phyloP scores from a whole-genome alignment of 2,329 filamentous ascomycete genomes.

The Tolypocladium guangdongense region DNA sequence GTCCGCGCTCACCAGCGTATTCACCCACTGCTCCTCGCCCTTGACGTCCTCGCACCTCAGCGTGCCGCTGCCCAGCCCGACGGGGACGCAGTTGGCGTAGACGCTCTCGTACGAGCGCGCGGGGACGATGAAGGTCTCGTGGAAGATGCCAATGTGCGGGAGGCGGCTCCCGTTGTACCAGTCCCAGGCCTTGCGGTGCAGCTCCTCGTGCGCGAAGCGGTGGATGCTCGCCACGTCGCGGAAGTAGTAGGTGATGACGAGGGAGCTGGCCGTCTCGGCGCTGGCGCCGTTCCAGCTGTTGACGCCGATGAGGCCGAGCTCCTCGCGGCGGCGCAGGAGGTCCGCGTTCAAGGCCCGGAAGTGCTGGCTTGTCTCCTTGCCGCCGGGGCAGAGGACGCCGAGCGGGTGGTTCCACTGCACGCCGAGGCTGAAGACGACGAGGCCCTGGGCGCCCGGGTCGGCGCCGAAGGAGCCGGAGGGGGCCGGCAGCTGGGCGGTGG shows the following conservation, averaged over 20 bases:
- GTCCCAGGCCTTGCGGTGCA: slow-evolving; percentile 38
- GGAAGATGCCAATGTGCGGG: slow-evolving; percentile 37
- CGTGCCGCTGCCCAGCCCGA: slow-evolving; percentile 20
- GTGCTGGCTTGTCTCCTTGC: slow-evolving; percentile 22
- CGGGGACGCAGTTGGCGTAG: slow-evolving; percentile 32
- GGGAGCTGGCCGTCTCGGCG: slow-evolving; percentile 26
- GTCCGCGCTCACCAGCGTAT: slow-evolving; percentile 22
- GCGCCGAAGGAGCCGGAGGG: slow-evolving; percentile 14
- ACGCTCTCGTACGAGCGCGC: slow-evolving; percentile 38
- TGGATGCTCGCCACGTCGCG: slow-evolving; percentile 35
- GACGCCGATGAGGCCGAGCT: slow-evolving; percentile 35
- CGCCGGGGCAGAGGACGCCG: slow-evolving; percentile 34
- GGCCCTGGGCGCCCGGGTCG: slow-evolving; percentile 13
- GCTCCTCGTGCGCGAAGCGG: slow-evolving; percentile 35
- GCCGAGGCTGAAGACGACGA: slow-evolving; percentile 35
- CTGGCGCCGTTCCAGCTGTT: slow-evolving; percentile 29
- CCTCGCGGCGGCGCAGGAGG: slow-evolving; percentile 23
- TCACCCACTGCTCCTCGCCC: slow-evolving; percentile 18
- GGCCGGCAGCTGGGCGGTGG: slow-evolving; percentile 21
- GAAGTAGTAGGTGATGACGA: slow-evolving; percentile 40
- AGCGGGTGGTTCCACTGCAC: slow-evolving; percentile 37
- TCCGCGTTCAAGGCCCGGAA: slow-evolving; percentile 28
- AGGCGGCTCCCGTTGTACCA: slow-evolving; percentile 31
- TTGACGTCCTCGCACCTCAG: slow-evolving; percentile 12
- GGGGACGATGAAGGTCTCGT: slow-evolving; percentile 40